These are phyloP conservation scores for Psilocybe cubensis DNA, from an alignment of 768 basidiomycete species.

Conservation along the genomic window DNA sequence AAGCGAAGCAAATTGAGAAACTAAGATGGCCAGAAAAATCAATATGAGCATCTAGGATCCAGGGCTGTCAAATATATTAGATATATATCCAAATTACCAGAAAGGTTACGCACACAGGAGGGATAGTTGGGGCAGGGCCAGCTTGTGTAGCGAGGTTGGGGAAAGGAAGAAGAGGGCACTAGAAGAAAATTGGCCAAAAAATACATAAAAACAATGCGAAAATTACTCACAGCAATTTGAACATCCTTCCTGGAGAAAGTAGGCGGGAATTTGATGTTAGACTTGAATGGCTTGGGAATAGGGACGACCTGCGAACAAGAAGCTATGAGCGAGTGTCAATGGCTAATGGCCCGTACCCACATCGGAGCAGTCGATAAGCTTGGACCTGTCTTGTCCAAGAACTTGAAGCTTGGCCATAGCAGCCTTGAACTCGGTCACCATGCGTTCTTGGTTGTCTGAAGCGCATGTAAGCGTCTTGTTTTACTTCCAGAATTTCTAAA, in stretches of 20 bases:
- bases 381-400: neutral
- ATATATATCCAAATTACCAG: neutral
- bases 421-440: constrained; percentile 8
- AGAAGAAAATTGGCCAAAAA: neutral
- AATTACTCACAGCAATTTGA: constrained; percentile 7
- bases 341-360: neutral
- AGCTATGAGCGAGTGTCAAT: neutral
- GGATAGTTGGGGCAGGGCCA: constrained; percentile 7
- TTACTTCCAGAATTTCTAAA: neutral
- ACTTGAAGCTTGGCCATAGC: constrained; percentile 14
- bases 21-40: no score
- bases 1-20: no score
- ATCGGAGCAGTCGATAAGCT: constrained; percentile 12
- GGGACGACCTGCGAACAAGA: constrained; percentile 6
- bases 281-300: constrained; percentile 9
- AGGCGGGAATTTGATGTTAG: constrained; percentile 15
- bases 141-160: constrained; percentile 6
- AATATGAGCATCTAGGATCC: constrained; percentile 1
- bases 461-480: neutral
- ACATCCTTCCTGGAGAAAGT: constrained; percentile 13
- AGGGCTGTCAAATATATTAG: neutral
- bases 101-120: neutral
- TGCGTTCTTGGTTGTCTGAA: constrained; percentile 9
- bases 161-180: constrained; percentile 9
- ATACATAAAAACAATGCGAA: no score